Conservation (phyloP, 2,329 filamentous ascomycete genomes). For the Diaporthe sp. region DNA sequence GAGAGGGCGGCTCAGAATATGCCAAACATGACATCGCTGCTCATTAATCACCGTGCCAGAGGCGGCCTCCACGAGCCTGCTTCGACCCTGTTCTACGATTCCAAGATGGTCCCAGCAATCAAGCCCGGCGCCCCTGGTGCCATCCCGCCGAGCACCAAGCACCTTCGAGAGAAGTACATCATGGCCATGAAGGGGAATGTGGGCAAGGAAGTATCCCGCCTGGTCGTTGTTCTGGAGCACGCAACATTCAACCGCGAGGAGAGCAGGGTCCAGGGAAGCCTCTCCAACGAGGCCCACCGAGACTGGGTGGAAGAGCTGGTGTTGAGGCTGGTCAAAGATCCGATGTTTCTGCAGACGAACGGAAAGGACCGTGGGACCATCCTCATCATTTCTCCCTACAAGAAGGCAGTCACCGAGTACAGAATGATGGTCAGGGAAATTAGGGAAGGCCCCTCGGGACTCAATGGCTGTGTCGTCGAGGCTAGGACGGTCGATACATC, state of each 20-base stretch:
- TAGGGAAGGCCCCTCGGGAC: constrained; percentile 40
- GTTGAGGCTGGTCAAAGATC: constrained; percentile 33
- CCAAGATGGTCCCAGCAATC: neutral
- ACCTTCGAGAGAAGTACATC: neutral
- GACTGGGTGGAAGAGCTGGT: neutral
- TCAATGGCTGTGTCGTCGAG: constrained; percentile 46
- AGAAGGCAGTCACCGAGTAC: constrained; percentile 50
- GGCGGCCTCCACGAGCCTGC: neutral
- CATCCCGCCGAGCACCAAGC: neutral
- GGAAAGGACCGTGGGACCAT: constrained; percentile 47
- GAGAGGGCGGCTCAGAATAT: neutral
- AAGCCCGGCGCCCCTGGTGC: neutral
- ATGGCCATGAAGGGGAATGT: neutral
- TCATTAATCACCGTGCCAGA: constrained; percentile 12
- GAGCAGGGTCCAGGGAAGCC: neutral
- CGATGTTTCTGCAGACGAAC: constrained; percentile 45
- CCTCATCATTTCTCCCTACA: constrained; percentile 58
- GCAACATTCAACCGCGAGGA: neutral
- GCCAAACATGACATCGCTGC: neutral
- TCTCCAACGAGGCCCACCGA: neutral
- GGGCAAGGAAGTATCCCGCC: neutral
- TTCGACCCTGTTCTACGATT: neutral
- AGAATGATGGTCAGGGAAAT: constrained; percentile 38
- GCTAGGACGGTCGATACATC: constrained; percentile 57
- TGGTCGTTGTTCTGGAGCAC: neutral